Base-by-base conservation (phyloP, 2,329 filamentous ascomycete genomes). In the Nemania diffusa region DNA sequence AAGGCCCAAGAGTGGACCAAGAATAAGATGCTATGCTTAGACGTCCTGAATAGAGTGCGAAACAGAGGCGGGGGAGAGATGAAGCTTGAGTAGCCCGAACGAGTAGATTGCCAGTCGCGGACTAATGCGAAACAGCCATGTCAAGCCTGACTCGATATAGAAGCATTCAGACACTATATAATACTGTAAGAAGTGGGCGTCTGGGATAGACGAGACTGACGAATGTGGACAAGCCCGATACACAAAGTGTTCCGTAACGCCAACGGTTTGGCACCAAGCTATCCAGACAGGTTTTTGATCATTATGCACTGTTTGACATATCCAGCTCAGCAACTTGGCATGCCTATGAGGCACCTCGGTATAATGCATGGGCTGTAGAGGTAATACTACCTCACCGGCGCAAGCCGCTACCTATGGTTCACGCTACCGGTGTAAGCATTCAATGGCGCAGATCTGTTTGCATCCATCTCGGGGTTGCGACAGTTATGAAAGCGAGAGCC, bases 191-290 rank as follows among this genome's bases (percentile, higher is more conserved):
- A 65, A 13, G 20, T 37, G 51, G 57, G 52, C 9, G 62, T 62
- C 69, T 56, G 66, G 66, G 65, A 57, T 59, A 27, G 59, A 69
- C 46, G 62, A 70, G 65, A 73, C 59, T 64, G 64, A 57, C 56
- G 57, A 71, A 65, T 62, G 60, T 59, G 65, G 70, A 61, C 69
- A 62, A 73, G 75, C 79, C 77, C 75, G 77, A 80, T 69, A 78
- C 77, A 74, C 72, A 66, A 75, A 73, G 69, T 72, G 77, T 79
- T 79, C 75, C 75, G 77, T 63, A 69, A 65, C 67, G 62, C 69
- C 57, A 68, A 71, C 70, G 62, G 62, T 64, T 72, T 69, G 65
- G 48, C 44, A 50, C n/a, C 17, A 20, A 56, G 46, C 58, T 59
- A 44, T 40, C 57, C 53, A 50, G 58, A 27, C 48, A 61, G 22